Percentiles rank a stretch among this genome's conserved stretches.
Evolutionary conservation across 352 stramenopile genomes (phyloP).

Genomic region (Thalassiosira hispida): DNA sequence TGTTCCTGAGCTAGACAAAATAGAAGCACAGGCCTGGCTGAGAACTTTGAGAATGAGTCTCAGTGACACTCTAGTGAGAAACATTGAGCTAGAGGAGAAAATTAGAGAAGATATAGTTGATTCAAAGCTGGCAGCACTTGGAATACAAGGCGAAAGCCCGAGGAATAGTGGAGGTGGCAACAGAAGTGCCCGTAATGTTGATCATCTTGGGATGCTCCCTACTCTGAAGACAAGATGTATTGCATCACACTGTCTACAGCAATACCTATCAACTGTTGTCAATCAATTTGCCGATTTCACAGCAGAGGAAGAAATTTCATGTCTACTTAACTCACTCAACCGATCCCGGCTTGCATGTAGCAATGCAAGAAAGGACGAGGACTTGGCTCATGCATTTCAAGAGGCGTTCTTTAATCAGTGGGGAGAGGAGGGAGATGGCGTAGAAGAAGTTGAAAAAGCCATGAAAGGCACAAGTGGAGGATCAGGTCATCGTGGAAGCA

Average conservation of each 20-base stretch:
- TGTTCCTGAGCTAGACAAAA: constrained; percentile 51
- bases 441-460: constrained; percentile 78
- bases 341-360: constrained; percentile 59
- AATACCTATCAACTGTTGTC: constrained; percentile 59
- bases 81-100: constrained; percentile 59
- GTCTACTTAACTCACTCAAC: constrained; percentile 60
- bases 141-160: constrained; percentile 6
- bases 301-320: constrained; percentile 51
- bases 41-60: constrained; percentile 61
- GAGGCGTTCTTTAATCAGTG: constrained; percentile 80
- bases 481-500: constrained; percentile 71
- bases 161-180: constrained; percentile 6
- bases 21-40: constrained; percentile 63
- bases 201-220: constrained; percentile 62
- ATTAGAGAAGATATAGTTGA: constrained; percentile 54
- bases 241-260: constrained; percentile 74
- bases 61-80: constrained; percentile 59
- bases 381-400: constrained; percentile 80
- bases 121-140: constrained; percentile 48
- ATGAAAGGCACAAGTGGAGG: constrained; percentile 57
- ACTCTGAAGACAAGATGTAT: constrained; percentile 77
- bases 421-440: constrained; percentile 59
- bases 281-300: constrained; percentile 48
- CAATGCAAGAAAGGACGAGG: constrained; percentile 65
- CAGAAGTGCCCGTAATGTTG: not conserved